Percentiles rank a stretch among this genome's conserved stretches.
Evolutionary conservation across 73 alveolate species (phyloP).

Genomic region (Uronychia setigera): DNA sequence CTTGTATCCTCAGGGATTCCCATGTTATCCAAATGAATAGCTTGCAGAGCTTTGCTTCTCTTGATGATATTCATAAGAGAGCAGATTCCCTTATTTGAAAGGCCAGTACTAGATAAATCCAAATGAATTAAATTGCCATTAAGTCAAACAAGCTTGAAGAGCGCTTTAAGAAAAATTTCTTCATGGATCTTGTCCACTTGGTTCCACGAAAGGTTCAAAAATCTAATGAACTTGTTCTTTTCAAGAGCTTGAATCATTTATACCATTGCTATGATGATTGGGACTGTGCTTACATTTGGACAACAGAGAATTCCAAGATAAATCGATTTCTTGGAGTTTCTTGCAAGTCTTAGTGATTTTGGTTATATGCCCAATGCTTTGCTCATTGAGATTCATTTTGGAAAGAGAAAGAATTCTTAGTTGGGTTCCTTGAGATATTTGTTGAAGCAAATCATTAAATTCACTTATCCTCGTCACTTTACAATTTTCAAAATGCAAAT

Average conservation of each 20-base stretch:
- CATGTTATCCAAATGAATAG: not conserved
- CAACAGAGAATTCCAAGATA: not conserved
- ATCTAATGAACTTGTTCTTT: not conserved
- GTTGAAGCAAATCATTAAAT: not conserved
- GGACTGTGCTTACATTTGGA: not conserved
- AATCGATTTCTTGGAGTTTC: not conserved
- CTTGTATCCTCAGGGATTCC: not conserved
- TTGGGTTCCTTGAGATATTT: not conserved
- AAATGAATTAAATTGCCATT: not conserved
- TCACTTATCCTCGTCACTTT: not conserved
- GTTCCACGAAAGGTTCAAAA: slow-evolving; percentile 24
- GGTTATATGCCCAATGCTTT: not conserved
- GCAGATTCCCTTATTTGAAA: too few species aligned
- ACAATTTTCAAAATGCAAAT: not conserved
- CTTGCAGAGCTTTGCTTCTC: not conserved
- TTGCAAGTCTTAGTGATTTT: too few species aligned
- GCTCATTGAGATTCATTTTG: not conserved
- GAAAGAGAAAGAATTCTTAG: not conserved
- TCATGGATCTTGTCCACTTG: not conserved
- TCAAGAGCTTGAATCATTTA: not conserved
- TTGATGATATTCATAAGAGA: not conserved
- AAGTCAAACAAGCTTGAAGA: not conserved
- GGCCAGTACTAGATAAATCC: not conserved
- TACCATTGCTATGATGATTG: not conserved
- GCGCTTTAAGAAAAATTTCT: not conserved